Evolutionary conservation across 148 eudicot species (phyloP).

Genomic region (Cornus florida): DNA sequence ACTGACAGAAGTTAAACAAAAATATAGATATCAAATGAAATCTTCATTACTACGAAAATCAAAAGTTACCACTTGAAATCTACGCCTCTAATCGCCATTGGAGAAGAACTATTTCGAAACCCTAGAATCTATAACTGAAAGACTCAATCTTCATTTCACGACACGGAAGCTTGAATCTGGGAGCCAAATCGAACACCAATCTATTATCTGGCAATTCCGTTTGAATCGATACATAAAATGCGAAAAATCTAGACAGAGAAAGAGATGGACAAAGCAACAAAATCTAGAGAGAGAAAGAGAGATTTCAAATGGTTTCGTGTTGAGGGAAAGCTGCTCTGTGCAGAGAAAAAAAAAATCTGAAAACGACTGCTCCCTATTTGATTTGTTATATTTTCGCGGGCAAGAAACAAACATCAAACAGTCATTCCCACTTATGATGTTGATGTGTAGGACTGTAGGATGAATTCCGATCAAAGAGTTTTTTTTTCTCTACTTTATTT

Average conservation of each 20-base stretch:
- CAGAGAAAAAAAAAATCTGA: neutral
- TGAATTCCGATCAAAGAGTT: too few species aligned
- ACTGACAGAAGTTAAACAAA: neutral
- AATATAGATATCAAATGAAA: neutral
- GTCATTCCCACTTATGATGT: too few species aligned
- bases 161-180: neutral
- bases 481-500: too few species aligned
- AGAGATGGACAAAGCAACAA: neutral
- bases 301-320: neutral
- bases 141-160: neutral
- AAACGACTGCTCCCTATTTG: too few species aligned
- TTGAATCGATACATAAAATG: slow-evolving; percentile 3
- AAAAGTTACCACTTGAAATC: slow-evolving; percentile 80
- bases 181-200: slow-evolving; percentile 8
- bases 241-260: slow-evolving; percentile 8
- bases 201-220: neutral
- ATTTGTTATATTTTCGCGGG: too few species aligned
- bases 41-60: neutral
- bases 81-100: slow-evolving; percentile 63
- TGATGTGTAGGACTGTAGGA: too few species aligned
- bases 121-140: slow-evolving; percentile 9
- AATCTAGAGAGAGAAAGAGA: slow-evolving; percentile 1
- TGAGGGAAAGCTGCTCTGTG: neutral
- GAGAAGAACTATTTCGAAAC: slow-evolving; percentile 1
- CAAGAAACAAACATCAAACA: too few species aligned